Conservation (phyloP, 2,329 filamentous ascomycete genomes). For the Alternaria postmessia region DNA sequence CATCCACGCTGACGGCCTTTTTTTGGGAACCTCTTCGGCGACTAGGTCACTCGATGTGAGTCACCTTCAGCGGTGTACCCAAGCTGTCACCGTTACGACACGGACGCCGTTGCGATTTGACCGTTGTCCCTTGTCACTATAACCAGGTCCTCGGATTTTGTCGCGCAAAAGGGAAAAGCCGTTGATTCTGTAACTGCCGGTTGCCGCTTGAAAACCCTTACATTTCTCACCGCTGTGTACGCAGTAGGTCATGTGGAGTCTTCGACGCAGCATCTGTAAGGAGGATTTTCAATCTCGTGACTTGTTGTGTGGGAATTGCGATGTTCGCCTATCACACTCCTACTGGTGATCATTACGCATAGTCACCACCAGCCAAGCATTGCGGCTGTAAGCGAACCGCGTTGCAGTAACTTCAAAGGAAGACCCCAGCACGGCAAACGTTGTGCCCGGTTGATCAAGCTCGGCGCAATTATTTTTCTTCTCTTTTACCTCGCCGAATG, state of each 20-base stretch:
- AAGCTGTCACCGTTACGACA: slow-evolving; percentile 16
- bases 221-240: slow-evolving; percentile 8
- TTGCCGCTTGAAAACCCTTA: slow-evolving; percentile 2
- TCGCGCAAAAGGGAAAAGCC: slow-evolving; percentile 10
- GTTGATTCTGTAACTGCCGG: slow-evolving; percentile 20
- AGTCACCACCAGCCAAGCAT: slow-evolving; percentile 6
- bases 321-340: slow-evolving; percentile 7
- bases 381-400: slow-evolving; percentile 12
- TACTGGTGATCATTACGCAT: slow-evolving; percentile 4
- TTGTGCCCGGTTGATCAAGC: slow-evolving; percentile 5
- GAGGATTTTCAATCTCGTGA: slow-evolving; percentile 13
- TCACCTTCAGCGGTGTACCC: slow-evolving; percentile 26
- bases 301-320: slow-evolving; percentile 9
- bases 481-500: neutral
- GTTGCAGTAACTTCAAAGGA: slow-evolving; percentile 1
- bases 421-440: slow-evolving; percentile 7
- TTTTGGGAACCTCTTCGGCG: neutral
- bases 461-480: slow-evolving; percentile 11
- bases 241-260: neutral
- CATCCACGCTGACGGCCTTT: slow-evolving; percentile 1
- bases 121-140: slow-evolving; percentile 13
- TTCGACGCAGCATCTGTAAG: neutral
- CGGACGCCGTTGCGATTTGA: slow-evolving; percentile 15
- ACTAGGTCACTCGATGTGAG: slow-evolving; percentile 15
- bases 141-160: slow-evolving; percentile 22